Conservation (phyloP, 352 stramenopile species). For the Phytopythium helicoides region DNA sequence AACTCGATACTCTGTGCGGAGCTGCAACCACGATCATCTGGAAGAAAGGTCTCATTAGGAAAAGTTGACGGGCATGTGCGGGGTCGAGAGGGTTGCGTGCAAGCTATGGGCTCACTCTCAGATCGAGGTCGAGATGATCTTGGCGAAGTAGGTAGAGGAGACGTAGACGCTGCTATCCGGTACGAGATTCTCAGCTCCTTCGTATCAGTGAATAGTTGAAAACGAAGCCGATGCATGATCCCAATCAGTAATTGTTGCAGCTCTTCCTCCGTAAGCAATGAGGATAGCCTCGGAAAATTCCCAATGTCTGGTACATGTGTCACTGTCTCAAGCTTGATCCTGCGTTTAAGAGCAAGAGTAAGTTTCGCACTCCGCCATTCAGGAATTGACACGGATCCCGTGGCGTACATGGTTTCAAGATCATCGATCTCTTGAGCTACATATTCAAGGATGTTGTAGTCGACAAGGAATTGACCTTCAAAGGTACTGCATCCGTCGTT, state of each 20-base stretch:
- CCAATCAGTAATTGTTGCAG: conserved; percentile 56
- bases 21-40: not conserved
- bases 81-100: conserved; percentile 19
- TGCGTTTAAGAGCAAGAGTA: conserved; percentile 9
- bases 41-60: conserved; percentile 12
- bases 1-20: not conserved
- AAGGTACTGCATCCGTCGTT: conserved; percentile 18
- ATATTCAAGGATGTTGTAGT: conserved; percentile 28
- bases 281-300: conserved; percentile 70
- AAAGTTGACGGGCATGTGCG: conserved; percentile 56
- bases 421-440: conserved; percentile 64
- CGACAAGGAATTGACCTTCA: conserved; percentile 30
- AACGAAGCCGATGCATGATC: conserved; percentile 47
- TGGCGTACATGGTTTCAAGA: conserved; percentile 65
- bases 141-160: not conserved
- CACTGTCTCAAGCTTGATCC: conserved; percentile 77
- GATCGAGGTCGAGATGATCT: not conserved
- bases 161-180: not conserved
- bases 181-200: conserved; percentile 25
- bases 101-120: not conserved
- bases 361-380: too few species aligned
- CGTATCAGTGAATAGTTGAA: conserved; percentile 26
- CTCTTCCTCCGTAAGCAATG: conserved; percentile 56
- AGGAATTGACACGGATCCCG: not conserved
- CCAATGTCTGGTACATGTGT: conserved; percentile 31